Base-by-base conservation (phyloP, 345 rosid genomes). In the Lumnitzera racemosa region DNA sequence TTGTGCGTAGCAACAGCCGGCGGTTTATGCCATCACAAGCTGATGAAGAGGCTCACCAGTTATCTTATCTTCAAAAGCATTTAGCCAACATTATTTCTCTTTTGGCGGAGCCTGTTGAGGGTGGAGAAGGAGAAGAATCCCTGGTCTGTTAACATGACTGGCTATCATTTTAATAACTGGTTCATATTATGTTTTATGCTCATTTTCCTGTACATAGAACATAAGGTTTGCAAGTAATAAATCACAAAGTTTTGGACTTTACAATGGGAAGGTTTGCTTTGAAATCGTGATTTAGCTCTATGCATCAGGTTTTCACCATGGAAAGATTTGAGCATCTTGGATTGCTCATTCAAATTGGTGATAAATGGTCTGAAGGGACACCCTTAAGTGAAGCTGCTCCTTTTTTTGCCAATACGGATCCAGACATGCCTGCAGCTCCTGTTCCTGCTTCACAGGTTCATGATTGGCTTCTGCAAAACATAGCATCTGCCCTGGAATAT, bases 351-450 rank as follows among this genome's bases (percentile, higher is more conserved):
- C 99, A 90, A 58, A 82, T 95, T 81, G 95, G 96, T 58, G 96
- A 88, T 61, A 95, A 82, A 75, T 96, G 86, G 67, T 72, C 84
- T 48, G 95, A 88, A 80, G 87, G 78, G 65, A 78, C 77, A 72
- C 81, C 94, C 41, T 62, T 95, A 73, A 83, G 88, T 76, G 94
- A 90, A 78, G 87, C 92, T 46, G 79, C 96, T 77, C 96, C 96
- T 0, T 90, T 95, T 82, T 95, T 90, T 31, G 98, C 99, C 56
- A 90, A 95, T 78, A 86, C 99, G 46, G 99, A 95, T 80, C 96
- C 99, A 6, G 98, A 86, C 76, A 95, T 90, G 99, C 99, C 98
- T 52, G 98, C 98, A 47, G 91, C 76, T 72, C 95, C 98, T 36
- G 96, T 88, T 68, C 83, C 99, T 61, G 87, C 88, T 29, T 61